A percentile compares a stretch with the other conserved stretches of the same genome.
Evolutionary conservation across 345 rosid species (phyloP).

Genomic region (Acer negundo): DNA sequence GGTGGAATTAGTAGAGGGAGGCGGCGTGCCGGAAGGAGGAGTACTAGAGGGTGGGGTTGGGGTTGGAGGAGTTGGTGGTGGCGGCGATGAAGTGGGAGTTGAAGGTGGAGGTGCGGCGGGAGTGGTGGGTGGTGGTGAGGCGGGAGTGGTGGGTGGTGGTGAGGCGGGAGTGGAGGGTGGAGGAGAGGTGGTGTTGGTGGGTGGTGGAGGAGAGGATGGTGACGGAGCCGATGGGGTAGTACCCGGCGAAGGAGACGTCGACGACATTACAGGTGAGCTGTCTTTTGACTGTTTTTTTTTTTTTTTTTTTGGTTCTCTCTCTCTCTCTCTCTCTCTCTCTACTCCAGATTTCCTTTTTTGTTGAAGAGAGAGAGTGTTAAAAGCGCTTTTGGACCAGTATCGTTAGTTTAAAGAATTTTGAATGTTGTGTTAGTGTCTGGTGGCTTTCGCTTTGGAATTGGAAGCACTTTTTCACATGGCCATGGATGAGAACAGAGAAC

Average conservation of each 20-base stretch:
- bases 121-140: slow-evolving; percentile 36
- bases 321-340: background rate
- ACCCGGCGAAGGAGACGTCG: slow-evolving; percentile 19
- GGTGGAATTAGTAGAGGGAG: slow-evolving; percentile 29
- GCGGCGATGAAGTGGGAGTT: slow-evolving; percentile 33
- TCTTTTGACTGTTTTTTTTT: background rate
- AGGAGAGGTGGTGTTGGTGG: slow-evolving; percentile 27
- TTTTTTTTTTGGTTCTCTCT: too few relatives aligned
- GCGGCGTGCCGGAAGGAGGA: slow-evolving; percentile 23
- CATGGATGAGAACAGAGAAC: background rate
- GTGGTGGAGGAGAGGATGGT: slow-evolving; percentile 27
- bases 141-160: slow-evolving; percentile 35
- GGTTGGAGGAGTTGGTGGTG: slow-evolving; percentile 25
- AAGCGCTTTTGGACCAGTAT: too few relatives aligned
- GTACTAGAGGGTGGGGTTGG: slow-evolving; percentile 24
- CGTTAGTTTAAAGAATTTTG: too few relatives aligned
- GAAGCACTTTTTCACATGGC: background rate
- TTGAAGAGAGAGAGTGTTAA: background rate
- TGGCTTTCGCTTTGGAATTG: background rate
- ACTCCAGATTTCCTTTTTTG: background rate
- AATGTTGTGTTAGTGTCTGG: too few relatives aligned
- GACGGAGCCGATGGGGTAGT: slow-evolving; percentile 36
- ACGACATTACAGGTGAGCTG: slow-evolving; percentile 3
- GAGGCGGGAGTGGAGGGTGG: slow-evolving; percentile 41
- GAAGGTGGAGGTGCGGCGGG: slow-evolving; percentile 37